Base-by-base conservation (phyloP, 108 stramenopile species). In the Schizochytrium sp. region DNA sequence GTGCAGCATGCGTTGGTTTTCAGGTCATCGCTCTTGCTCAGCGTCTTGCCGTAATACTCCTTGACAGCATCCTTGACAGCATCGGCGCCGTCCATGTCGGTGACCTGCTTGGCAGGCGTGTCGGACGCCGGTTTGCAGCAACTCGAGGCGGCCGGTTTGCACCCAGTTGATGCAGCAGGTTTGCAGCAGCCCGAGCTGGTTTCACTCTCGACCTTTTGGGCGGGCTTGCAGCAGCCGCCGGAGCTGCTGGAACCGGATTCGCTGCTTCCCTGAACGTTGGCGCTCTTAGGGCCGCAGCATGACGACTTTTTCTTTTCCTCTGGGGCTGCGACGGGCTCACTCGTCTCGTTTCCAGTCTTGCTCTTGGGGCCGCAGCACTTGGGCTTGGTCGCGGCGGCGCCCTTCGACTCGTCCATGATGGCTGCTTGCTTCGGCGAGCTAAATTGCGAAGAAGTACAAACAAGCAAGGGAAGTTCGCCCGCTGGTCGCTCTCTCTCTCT, bases 1-100 rank as follows among this genome's bases (percentile, higher is more conserved):
- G 98, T 98, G 90, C 95, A 96, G 92, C 98, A 98, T 5, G 98
- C 98, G 88, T 97, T 98, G 41, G 98, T 98, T 90, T 96, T 93
- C 10, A 98, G 93, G 90, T 98, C 97, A 19, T 94, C 91, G 47
- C 96, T 94, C 55, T 94, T 93, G 51, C 94, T 87, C 3, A 98
- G 95, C 59, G 94, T 94, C 63, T 95, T 76, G 60, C 96, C 96
- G 90, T 98, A 98, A 87, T 98, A 98, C 60, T 95, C 91, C 63
- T 90, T 88, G 21, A 97, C 97, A 58, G 93, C 57, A 55, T 87
- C 53, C 51, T 69, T 69, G 63, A 69, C 63, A 10, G 14, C 63
- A 8, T 69, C 63, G 63, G 14, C 63, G 55, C 14, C 55, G 2
- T 57, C 55, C 55, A 57, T 57, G 14, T 14, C 16, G 55, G 55